These are phyloP conservation scores for Marasmius tenuissimus DNA, from an alignment of 1,284 basidiomycete genomes.

Conservation along the genomic window DNA sequence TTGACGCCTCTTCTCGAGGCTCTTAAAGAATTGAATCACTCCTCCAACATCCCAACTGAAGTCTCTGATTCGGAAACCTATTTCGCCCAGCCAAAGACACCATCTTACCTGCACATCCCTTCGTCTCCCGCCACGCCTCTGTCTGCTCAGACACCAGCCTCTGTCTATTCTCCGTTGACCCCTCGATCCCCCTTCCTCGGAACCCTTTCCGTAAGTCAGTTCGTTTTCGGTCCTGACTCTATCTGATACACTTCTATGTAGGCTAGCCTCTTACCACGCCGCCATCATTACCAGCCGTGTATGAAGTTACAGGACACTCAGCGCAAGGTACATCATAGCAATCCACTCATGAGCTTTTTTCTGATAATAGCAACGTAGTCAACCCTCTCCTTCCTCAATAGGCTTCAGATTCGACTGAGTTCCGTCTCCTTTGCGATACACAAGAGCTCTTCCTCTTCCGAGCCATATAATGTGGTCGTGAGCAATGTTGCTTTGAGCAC, in stretches of 20 bases:
- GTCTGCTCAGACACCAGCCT: not conserved
- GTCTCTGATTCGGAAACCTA: not conserved
- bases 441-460: constrained; percentile 21
- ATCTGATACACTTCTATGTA: constrained; percentile 12
- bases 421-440: constrained; percentile 33
- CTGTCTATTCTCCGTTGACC: constrained; percentile 6
- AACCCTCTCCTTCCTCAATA: constrained; percentile 35
- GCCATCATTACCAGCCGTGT: constrained; percentile 29
- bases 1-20: constrained; percentile 37
- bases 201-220: constrained; percentile 45
- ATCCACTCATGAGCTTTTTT: constrained; percentile 9
- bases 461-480: constrained; percentile 42
- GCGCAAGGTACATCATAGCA: constrained; percentile 29
- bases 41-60: not conserved
- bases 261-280: constrained; percentile 37
- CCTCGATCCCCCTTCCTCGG: constrained; percentile 29
- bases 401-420: constrained; percentile 31
- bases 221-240: not conserved
- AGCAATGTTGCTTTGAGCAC: constrained; percentile 37
- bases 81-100: not conserved
- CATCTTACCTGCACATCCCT: constrained; percentile 1
- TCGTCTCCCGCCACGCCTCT: constrained; percentile 4
- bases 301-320: constrained; percentile 35
- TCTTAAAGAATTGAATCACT: not conserved
- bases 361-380: constrained; percentile 28